Base-by-base conservation (phyloP, 1,284 basidiomycete genomes). In the Ceratobasidium sp. region DNA sequence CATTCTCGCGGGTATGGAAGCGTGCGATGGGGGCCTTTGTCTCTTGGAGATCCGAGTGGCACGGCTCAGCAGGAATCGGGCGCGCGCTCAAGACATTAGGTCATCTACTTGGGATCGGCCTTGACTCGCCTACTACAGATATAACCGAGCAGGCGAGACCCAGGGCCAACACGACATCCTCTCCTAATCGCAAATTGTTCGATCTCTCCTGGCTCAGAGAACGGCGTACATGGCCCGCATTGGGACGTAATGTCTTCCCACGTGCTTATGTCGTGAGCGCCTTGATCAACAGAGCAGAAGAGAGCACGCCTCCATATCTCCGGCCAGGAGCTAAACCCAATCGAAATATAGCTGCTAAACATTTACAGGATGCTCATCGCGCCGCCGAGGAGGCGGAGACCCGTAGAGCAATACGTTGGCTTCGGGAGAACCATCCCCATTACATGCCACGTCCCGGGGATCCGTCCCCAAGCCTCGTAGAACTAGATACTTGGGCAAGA, bases 1-100 rank as follows among this genome's bases (percentile, higher is more conserved):
- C 71, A 33, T 74, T 74, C 71, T 74, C 71, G 49, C 71, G 71
- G 61, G 60, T 74, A 28, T 74, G 71, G 71, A 74, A 74, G 49
- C 58, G 71, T 26, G 58, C 71, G 4, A 74, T 74, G 71, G 45
- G 42, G 8, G 71, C 71, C n/a, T 64, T 74, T 51, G 49, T 63
- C 45, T 37, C 33, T 51, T 74, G 71, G 71, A 60, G 60, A 20
- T 45, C 71, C 33, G 60, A 45, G 23, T 74, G 71, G 71, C 33
- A 64, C 33, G 71, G 71, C 28, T 74, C 71, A 33, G 71, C 58
- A 8, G 71, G 71, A 33, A 64, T 74, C 60, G 71, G 71, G 60
- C 71, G 71, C 31, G 71, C 71, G 26, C 64, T 74, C 60, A 74
- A 53, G 60, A 74, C 71, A 20, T 17, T 74, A 35, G 60, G 49